A percentile compares a stretch with the other conserved stretches of the same genome.
These are phyloP conservation scores for Cyathus striatus DNA, from an alignment of 768 basidiomycete species.

Conservation along the genomic window DNA sequence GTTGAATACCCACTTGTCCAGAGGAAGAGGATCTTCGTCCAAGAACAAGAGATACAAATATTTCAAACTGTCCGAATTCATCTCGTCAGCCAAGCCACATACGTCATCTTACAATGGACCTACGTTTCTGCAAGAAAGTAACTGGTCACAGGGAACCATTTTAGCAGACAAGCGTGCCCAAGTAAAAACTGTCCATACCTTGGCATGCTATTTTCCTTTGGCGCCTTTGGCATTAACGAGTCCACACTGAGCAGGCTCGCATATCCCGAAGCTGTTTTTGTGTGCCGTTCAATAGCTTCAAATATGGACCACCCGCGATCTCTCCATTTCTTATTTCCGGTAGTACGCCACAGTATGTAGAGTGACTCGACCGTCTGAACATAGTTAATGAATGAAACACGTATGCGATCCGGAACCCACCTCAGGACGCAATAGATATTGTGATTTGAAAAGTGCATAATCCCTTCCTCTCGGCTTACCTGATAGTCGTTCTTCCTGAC, in stretches of 20 bases:
- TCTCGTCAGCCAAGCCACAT: not conserved
- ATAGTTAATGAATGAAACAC: not conserved
- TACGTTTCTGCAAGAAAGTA: conserved; percentile 47
- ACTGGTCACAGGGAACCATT: conserved; percentile 14
- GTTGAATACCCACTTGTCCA: conserved; percentile 58
- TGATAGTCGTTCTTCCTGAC: conserved; percentile 16
- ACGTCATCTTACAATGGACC: conserved; percentile 10
- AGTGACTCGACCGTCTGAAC: conserved; percentile 67
- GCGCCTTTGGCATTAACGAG: conserved; percentile 23
- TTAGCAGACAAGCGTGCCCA: conserved; percentile 1
- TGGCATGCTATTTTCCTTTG: conserved; percentile 59
- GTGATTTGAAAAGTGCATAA: conserved; percentile 39
- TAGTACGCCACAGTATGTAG: conserved; percentile 66
- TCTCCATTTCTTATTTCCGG: conserved; percentile 65
- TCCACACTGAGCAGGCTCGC: conserved; percentile 51
- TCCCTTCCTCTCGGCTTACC: conserved; percentile 37
- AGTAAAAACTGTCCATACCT: conserved; percentile 38
- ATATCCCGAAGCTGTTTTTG: conserved; percentile 59
- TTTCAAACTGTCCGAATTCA: conserved; percentile 43
- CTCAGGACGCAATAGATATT: conserved; percentile 68
- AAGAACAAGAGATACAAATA: conserved; percentile 70
- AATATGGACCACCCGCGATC: conserved; percentile 69
- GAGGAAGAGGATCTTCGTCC: conserved; percentile 53
- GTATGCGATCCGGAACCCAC: conserved; percentile 29
- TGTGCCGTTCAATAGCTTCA: conserved; percentile 54